These are phyloP conservation scores for Russula vinacea DNA, from an alignment of 768 basidiomycete species.

Conservation along the genomic window DNA sequence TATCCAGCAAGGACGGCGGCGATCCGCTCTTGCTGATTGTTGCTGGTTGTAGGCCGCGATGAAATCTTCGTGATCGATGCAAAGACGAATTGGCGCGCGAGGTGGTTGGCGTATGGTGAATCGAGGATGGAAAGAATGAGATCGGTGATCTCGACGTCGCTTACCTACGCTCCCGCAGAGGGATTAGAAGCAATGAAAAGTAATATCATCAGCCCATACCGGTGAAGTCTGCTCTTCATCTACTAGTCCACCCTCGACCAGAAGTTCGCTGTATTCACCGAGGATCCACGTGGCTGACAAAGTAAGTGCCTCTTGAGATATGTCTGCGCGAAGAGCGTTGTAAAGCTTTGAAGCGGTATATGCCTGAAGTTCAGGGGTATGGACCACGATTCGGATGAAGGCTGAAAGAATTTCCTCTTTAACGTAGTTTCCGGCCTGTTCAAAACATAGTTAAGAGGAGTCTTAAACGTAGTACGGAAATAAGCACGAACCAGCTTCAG, in stretches of 20 bases:
- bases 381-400: slow-evolving; percentile 93
- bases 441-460: neutral
- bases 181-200: neutral
- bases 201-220: slow-evolving; percentile 42
- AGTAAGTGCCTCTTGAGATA: slow-evolving; percentile 95
- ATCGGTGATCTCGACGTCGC: slow-evolving; percentile 81
- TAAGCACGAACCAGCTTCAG: slow-evolving; percentile 71
- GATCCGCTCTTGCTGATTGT: slow-evolving; percentile 73
- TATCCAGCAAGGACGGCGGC: slow-evolving; percentile 73
- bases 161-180: slow-evolving; percentile 45
- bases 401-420: slow-evolving; percentile 92
- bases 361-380: slow-evolving; percentile 94
- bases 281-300: slow-evolving; percentile 93
- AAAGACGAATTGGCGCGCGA: slow-evolving; percentile 89
- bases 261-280: slow-evolving; percentile 91
- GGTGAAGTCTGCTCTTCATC: slow-evolving; percentile 68
- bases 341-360: slow-evolving; percentile 94
- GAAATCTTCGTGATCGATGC: slow-evolving; percentile 87
- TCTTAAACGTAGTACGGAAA: neutral
- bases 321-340: slow-evolving; percentile 79
- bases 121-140: slow-evolving; percentile 82
- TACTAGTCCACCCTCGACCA: slow-evolving; percentile 82
- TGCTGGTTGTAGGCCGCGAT: slow-evolving; percentile 66
- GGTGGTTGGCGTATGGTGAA: slow-evolving; percentile 91
- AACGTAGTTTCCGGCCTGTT: slow-evolving; percentile 94